Base-by-base conservation (phyloP, 495 filamentous ascomycete species). In the Tuber umbilicatum region DNA sequence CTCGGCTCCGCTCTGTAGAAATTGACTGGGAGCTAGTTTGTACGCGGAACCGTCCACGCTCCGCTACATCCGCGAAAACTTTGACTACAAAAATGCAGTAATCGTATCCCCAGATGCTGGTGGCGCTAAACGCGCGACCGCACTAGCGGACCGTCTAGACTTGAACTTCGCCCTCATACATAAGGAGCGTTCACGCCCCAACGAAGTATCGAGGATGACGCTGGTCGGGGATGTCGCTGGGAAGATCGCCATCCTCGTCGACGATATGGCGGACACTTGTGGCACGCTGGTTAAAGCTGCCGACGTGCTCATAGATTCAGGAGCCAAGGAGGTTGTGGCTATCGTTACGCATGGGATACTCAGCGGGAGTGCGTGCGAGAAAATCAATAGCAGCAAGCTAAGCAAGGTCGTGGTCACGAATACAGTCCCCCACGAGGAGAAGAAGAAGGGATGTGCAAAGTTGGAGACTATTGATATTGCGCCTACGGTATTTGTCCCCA, bases 31-130 rank as follows among this genome's bases (percentile, higher is more conserved):
- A 6, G 31, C 68, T 83, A 97, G 98, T 84, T 87, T 99, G 35
- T 99, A 99, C 83, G 95, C 95, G 37, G 94, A 98, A 84, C 94
- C 94, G 0, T 94, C 92, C 71, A 95, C 94, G 74, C 85, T 97
- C 80, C 88, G 92, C 76, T 97, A 94, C 89, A 97, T 98, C 79
- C 86, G 91, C 74, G 93, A 97, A 84, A 92, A 97, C 82, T 87
- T 97, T 73, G 87, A 90, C 77, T 88, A 93, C 39, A 88, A 89
- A 80, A 92, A 97, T 78, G 94, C 92, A 78, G 92, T 99, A 68
- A 97, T 99, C 78, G 95, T 99, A 72, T 95, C 92, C 76, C 95
- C 96, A 0, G 95, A 98, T 85, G 95, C 96, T 27, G 95, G 95
- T 73, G 95, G 95, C 79, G 95, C 95, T 42, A 99, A 98, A 84